phyloP scores from a whole-genome alignment of 441 rosid species.

The Aquilaria agallochum region DNA sequence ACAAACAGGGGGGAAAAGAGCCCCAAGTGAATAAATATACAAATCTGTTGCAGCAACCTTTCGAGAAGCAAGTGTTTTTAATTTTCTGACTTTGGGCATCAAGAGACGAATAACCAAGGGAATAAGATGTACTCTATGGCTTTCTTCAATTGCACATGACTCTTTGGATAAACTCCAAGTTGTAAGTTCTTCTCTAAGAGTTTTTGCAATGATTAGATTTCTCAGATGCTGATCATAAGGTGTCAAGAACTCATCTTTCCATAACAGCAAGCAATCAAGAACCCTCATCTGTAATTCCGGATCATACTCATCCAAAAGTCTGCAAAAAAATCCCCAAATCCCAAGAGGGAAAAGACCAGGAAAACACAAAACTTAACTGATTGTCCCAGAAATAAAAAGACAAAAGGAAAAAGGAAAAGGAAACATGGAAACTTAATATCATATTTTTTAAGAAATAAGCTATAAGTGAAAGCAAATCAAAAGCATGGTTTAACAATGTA shows the following conservation, averaged over 20 bases:
- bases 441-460: not conserved
- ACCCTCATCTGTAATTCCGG: constrained; percentile 74
- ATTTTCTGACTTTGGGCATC: constrained; percentile 86
- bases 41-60: constrained; percentile 43
- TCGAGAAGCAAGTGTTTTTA: constrained; percentile 79
- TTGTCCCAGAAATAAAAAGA: constrained; percentile 6
- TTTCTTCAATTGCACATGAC: constrained; percentile 49
- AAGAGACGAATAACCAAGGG: constrained; percentile 69
- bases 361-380: constrained; percentile 6
- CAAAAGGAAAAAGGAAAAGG: constrained; percentile 9
- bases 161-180: constrained; percentile 87
- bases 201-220: constrained; percentile 73
- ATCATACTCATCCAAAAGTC: constrained; percentile 94
- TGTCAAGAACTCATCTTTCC: constrained; percentile 76
- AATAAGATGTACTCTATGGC: constrained; percentile 59
- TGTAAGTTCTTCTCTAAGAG: constrained; percentile 80
- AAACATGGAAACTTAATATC: no score
- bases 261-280: constrained; percentile 82
- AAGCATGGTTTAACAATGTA: constrained; percentile 17
- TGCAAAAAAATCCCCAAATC: constrained; percentile 20
- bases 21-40: constrained; percentile 1
- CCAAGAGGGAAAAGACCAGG: not conserved
- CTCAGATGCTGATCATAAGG: constrained; percentile 77
- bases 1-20: not conserved
- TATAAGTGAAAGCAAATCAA: constrained; percentile 4